A percentile compares a stretch with the other conserved stretches of the same genome.
These are phyloP conservation scores for Yamadazyma sp. DNA, from an alignment of 805 yeast genomes.

Conservation along the genomic window DNA sequence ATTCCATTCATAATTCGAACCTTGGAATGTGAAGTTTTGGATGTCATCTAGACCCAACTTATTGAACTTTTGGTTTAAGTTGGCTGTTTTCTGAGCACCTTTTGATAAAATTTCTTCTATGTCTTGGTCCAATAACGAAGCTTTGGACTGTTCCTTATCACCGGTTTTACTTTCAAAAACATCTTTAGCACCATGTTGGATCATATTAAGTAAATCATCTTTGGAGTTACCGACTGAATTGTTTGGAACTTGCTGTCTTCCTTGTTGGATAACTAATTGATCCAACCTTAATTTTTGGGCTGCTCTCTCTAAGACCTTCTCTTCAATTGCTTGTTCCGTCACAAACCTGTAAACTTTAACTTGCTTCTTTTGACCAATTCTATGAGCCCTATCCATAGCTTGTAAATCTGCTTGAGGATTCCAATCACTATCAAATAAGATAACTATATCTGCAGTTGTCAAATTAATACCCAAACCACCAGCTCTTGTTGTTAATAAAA, in stretches of 20 bases:
- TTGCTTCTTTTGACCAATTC: conserved; percentile 96
- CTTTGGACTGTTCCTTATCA: conserved; percentile 10
- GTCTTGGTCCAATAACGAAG: conserved; percentile 53
- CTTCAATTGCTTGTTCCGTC: conserved; percentile 94
- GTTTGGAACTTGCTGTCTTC: conserved; percentile 53
- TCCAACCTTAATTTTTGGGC: conserved; percentile 90
- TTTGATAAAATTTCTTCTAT: conserved; percentile 77
- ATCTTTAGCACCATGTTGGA: conserved; percentile 92
- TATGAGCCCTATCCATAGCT: conserved; percentile 97
- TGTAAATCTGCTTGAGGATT: conserved; percentile 97
- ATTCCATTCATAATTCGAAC: conserved; percentile 95
- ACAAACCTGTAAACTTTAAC: conserved; percentile 90
- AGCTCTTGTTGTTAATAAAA: conserved; percentile 88
- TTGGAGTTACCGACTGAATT: conserved; percentile 55
- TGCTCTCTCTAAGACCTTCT: conserved; percentile 92
- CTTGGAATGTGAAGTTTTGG: conserved; percentile 85
- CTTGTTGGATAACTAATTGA: conserved; percentile 94
- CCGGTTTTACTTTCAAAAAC: conserved; percentile 58
- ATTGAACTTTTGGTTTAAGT: conserved; percentile 76
- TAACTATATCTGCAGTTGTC: conserved; percentile 88
- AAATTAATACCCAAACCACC: conserved; percentile 95
- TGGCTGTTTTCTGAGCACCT: conserved; percentile 80
- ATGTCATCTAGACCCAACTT: conserved; percentile 89
- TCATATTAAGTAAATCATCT: conserved; percentile 90
- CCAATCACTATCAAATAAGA: conserved; percentile 93